phyloP scores from a whole-genome alignment of 2,329 filamentous ascomycete species.

The Teratosphaeriaceae sp. region DNA sequence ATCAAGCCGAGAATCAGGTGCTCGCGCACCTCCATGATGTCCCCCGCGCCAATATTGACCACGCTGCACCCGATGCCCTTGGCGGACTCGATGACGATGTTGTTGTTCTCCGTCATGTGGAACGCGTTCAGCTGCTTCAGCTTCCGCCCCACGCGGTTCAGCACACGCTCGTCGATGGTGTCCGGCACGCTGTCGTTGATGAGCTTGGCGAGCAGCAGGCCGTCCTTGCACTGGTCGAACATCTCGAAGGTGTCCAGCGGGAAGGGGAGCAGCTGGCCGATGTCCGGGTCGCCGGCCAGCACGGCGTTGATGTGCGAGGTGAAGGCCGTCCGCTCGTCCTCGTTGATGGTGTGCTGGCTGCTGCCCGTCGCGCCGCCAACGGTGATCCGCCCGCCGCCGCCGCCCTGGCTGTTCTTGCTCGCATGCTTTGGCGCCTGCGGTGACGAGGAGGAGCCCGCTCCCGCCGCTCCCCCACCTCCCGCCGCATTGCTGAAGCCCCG shows the following conservation, averaged over 20 bases:
- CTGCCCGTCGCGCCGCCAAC: constrained; percentile 91
- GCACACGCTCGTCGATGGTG: constrained; percentile 96
- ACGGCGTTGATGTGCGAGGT: constrained; percentile 99
- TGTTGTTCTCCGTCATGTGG: constrained; percentile 99
- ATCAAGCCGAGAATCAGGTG: constrained; percentile 95
- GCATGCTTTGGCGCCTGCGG: constrained; percentile 54
- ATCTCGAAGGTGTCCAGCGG: constrained; percentile 98
- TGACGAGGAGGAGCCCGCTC: too few species aligned
- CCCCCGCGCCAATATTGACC: constrained; percentile 94
- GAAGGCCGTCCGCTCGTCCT: constrained; percentile 97
- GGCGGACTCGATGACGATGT: constrained; percentile 97
- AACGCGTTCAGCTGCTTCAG: constrained; percentile 93
- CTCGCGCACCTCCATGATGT: constrained; percentile 96
- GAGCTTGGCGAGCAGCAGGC: constrained; percentile 90
- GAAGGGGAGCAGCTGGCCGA: constrained; percentile 87
- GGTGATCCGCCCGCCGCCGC: constrained; percentile 81
- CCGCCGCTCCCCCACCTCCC: constrained; percentile 12
- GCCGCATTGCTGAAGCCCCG: constrained; percentile 42
- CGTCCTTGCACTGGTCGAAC: constrained; percentile 98
- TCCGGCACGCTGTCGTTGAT: constrained; percentile 99
- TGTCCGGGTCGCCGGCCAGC: constrained; percentile 87
- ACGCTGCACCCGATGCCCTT: constrained; percentile 99
- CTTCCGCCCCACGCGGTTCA: constrained; percentile 86
- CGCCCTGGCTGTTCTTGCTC: constrained; percentile 61
- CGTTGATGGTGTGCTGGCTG: constrained; percentile 96